phyloP scores from a whole-genome alignment of 2,329 filamentous ascomycete genomes.

The Fusarium torulosum region DNA sequence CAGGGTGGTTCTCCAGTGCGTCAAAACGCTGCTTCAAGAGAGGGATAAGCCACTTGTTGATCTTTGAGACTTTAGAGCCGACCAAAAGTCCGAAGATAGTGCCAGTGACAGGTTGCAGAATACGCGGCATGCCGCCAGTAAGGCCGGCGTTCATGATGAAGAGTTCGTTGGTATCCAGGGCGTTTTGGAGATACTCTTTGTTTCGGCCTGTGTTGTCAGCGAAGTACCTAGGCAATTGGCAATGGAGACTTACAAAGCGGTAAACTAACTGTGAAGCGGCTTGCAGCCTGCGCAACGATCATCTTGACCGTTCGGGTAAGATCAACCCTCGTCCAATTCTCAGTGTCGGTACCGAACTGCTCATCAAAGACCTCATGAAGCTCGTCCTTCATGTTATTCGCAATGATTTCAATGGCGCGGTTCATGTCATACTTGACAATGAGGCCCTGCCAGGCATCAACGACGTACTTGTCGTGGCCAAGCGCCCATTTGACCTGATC shows the following conservation, averaged over 20 bases:
- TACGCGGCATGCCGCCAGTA: conserved; percentile 48
- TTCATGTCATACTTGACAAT: conserved; percentile 56
- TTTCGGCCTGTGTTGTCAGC: conserved; percentile 48
- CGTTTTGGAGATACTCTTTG: conserved; percentile 51
- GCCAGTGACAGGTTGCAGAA: conserved; percentile 52
- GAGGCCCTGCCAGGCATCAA: conserved; percentile 53
- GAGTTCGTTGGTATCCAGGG: conserved; percentile 49
- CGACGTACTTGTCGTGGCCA: conserved; percentile 52
- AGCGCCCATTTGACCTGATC: conserved; percentile 55
- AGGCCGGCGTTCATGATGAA: conserved; percentile 52
- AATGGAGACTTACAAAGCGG: conserved; percentile 46
- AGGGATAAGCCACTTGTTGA: conserved; percentile 48
- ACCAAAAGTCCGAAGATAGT: conserved; percentile 43
- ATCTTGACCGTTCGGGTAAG: conserved; percentile 45
- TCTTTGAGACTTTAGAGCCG: conserved; percentile 40
- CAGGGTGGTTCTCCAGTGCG: conserved; percentile 9
- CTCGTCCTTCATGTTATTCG: conserved; percentile 53
- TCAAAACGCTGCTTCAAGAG: conserved; percentile 37
- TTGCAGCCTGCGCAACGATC: conserved; percentile 50
- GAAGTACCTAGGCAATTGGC: fast-evolving
- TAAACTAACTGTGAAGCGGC: conserved; percentile 52
- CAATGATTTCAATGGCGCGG: conserved; percentile 51
- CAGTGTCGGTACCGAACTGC: conserved; percentile 51
- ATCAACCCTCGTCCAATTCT: conserved; percentile 53
- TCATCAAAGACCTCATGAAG: conserved; percentile 52